Percentiles rank a stretch among this genome's conserved stretches.
phyloP scores from a whole-genome alignment of 257 asterid species.

The Penstemon newberryi region DNA sequence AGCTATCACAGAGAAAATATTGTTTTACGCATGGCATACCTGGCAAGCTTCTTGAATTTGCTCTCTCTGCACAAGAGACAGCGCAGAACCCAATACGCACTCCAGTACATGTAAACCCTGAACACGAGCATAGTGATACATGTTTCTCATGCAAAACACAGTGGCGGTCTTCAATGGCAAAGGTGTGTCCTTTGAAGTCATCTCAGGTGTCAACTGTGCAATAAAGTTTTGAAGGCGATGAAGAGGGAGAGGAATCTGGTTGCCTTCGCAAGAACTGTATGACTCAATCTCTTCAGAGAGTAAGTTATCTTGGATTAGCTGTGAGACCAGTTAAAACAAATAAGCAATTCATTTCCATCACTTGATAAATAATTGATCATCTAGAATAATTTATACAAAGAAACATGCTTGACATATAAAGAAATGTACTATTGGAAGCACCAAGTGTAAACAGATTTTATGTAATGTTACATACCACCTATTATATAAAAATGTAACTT shows the following conservation, averaged over 20 bases:
- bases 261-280: conserved; percentile 51
- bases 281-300: conserved; percentile 66
- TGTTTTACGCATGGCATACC: conserved; percentile 44
- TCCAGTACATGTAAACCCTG: conserved; percentile 77
- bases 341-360: conserved; percentile 19
- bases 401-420: conserved; percentile 19
- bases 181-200: conserved; percentile 38
- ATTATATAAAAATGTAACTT: too few species aligned
- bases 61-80: conserved; percentile 69
- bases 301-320: conserved; percentile 81
- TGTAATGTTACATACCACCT: too few species aligned
- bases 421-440: not conserved
- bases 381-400: conserved; percentile 27
- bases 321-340: conserved; percentile 35
- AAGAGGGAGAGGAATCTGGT: conserved; percentile 67
- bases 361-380: conserved; percentile 25
- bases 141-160: conserved; percentile 71
- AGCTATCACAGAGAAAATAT: conserved; percentile 10
- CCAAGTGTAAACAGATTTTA: not conserved
- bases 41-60: conserved; percentile 81
- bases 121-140: conserved; percentile 84
- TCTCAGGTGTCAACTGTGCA: conserved; percentile 42
- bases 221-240: conserved; percentile 56
- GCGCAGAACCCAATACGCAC: conserved; percentile 68
- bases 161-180: conserved; percentile 43